Percentiles rank a stretch among this genome's conserved stretches.
phyloP scores from a whole-genome alignment of 495 filamentous ascomycete genomes.

The Penicillium herquei region DNA sequence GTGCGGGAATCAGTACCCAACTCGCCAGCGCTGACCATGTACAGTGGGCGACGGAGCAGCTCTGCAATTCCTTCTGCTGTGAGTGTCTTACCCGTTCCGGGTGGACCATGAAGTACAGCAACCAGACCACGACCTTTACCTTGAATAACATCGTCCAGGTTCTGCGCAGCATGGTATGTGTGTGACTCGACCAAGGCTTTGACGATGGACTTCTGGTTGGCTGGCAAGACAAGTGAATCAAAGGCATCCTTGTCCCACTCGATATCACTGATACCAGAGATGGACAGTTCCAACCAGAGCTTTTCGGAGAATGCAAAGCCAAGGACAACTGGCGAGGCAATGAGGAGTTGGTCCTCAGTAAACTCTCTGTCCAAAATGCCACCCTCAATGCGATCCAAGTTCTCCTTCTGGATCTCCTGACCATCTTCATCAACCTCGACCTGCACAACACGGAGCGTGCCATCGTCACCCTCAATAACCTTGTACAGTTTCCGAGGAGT shows the following conservation, averaged over 20 bases:
- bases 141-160: conserved; percentile 80
- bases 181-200: conserved; percentile 77
- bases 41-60: conserved; percentile 76
- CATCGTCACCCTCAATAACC: conserved; percentile 62
- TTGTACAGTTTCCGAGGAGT: conserved; percentile 62
- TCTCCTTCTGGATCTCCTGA: conserved; percentile 63
- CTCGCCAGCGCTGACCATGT: conserved; percentile 81
- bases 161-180: conserved; percentile 76
- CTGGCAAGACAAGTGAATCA: conserved; percentile 70
- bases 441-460: conserved; percentile 56
- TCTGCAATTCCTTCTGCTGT: conserved; percentile 88
- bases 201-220: conserved; percentile 77
- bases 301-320: conserved; percentile 93
- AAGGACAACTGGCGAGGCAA: conserved; percentile 87
- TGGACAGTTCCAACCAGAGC: conserved; percentile 86
- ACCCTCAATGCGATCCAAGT: conserved; percentile 54
- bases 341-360: conserved; percentile 81
- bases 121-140: conserved; percentile 78
- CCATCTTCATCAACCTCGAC: conserved; percentile 61
- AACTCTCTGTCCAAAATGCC: conserved; percentile 54
- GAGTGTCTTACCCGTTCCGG: conserved; percentile 85
- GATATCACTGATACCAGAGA: conserved; percentile 80
- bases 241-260: conserved; percentile 82
- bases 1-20: conserved; percentile 76
- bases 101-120: conserved; percentile 75